Evolutionary conservation across 1,284 basidiomycete genomes (phyloP).

Genomic region (Cryptococcus sp.): DNA sequence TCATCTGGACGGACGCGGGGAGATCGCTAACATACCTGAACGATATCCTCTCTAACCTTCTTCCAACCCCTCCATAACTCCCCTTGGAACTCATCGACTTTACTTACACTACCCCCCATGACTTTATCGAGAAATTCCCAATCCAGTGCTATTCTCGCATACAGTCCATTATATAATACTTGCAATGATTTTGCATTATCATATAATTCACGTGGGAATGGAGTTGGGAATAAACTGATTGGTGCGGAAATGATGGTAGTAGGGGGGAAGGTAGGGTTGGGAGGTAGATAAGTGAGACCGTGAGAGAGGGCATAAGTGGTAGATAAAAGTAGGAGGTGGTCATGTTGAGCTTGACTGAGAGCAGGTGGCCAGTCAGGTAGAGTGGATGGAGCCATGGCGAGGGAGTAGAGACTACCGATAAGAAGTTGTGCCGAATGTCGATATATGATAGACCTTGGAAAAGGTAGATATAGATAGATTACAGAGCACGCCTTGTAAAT

Average conservation of each 20-base stretch:
- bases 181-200: constrained; percentile 65
- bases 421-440: no score
- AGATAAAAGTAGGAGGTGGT: constrained; percentile 60
- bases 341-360: constrained; percentile 58
- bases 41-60: constrained; percentile 58
- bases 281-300: constrained; percentile 75
- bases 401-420: no score
- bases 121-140: constrained; percentile 71
- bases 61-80: constrained; percentile 84
- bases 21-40: constrained; percentile 38
- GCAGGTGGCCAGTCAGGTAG: constrained; percentile 65
- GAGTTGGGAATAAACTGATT: constrained; percentile 78
- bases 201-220: constrained; percentile 74
- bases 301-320: constrained; percentile 80
- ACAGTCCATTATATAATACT: constrained; percentile 74
- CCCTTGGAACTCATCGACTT: constrained; percentile 82
- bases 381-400: background rate
- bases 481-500: no score
- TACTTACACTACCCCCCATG: constrained; percentile 76
- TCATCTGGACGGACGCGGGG: background rate
- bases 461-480: no score
- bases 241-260: constrained; percentile 82
- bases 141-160: constrained; percentile 77
- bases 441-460: no score
- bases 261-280: constrained; percentile 60